phyloP scores from a whole-genome alignment of 257 asterid genomes.

The Gynochthodes officinalis region DNA sequence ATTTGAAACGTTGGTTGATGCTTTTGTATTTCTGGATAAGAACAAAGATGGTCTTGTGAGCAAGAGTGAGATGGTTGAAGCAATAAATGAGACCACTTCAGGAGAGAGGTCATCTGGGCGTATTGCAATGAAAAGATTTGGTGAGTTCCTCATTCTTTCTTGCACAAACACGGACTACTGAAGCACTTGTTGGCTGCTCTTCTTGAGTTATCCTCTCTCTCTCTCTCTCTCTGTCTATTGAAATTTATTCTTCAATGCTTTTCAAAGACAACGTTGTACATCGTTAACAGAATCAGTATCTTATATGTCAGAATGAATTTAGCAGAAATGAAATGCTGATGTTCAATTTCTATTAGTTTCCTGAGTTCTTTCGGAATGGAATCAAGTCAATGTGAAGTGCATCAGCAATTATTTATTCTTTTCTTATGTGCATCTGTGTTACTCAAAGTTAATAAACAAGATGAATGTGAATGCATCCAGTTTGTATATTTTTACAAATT shows the following conservation, averaged over 20 bases:
- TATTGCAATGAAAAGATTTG: slow-evolving; percentile 90
- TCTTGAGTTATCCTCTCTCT: not conserved
- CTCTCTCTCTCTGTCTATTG: not conserved
- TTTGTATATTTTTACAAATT: not conserved
- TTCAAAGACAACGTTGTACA: not conserved
- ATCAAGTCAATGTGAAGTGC: not conserved
- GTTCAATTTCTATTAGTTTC: not conserved
- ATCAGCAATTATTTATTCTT: not conserved
- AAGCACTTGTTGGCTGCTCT: not conserved
- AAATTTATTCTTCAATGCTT: not conserved
- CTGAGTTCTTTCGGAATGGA: not conserved
- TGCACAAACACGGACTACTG: not conserved
- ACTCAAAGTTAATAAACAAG: not conserved
- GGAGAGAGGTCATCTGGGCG: slow-evolving; percentile 88
- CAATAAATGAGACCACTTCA: slow-evolving; percentile 64
- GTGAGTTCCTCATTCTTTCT: slow-evolving; percentile 33
- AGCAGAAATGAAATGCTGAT: not conserved
- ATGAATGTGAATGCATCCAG: not conserved
- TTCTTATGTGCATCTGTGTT: not conserved
- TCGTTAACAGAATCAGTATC: not conserved
- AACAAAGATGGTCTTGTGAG: slow-evolving; percentile 84
- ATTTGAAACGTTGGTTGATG: slow-evolving; percentile 74
- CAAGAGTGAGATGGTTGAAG: slow-evolving; percentile 72
- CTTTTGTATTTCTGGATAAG: slow-evolving; percentile 87
- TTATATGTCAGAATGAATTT: not conserved